These are phyloP conservation scores for Parathielavia hyrcaniae DNA, from an alignment of 495 filamentous ascomycete species.

Conservation along the genomic window DNA sequence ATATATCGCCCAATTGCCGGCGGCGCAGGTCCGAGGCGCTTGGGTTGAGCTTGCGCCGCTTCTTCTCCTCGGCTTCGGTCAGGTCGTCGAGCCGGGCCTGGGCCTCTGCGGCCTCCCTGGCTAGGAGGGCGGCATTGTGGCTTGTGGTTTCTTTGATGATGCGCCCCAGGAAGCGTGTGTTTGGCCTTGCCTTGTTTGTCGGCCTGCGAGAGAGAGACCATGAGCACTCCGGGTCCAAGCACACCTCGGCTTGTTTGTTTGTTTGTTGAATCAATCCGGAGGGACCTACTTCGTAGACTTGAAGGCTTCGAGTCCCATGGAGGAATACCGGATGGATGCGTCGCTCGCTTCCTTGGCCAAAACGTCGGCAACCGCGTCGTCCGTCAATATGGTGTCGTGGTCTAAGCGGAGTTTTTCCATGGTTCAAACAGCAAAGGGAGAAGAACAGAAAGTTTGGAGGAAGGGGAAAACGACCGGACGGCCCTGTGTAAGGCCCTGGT, in stretches of 20 bases:
- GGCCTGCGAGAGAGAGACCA: constrained; percentile 33
- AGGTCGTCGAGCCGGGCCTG: constrained; percentile 43
- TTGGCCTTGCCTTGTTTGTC: constrained; percentile 73
- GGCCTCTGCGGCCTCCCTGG: constrained; percentile 65
- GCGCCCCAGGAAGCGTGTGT: constrained; percentile 81
- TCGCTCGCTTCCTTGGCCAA: constrained; percentile 68
- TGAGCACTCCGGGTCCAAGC: background rate
- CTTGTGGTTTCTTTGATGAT: constrained; percentile 82
- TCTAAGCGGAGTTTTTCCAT: constrained; percentile 23
- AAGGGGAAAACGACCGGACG: background rate
- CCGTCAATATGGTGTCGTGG: constrained; percentile 47
- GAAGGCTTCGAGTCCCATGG: constrained; percentile 65
- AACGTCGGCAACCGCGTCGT: constrained; percentile 69
- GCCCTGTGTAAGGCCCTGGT: background rate
- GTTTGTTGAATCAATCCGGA: background rate
- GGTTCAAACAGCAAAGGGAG: background rate
- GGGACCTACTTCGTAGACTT: constrained; percentile 55
- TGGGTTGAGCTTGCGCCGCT: constrained; percentile 36
- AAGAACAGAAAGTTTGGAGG: background rate
- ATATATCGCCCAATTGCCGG: constrained; percentile 49
- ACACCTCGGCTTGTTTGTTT: background rate
- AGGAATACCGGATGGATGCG: constrained; percentile 61
- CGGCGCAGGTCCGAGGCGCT: constrained; percentile 41
- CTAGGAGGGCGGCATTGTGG: constrained; percentile 82
- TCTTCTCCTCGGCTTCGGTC: constrained; percentile 37